Evolutionary conservation across 2,329 filamentous ascomycete genomes (phyloP).

Genomic region (Venturia asperata): DNA sequence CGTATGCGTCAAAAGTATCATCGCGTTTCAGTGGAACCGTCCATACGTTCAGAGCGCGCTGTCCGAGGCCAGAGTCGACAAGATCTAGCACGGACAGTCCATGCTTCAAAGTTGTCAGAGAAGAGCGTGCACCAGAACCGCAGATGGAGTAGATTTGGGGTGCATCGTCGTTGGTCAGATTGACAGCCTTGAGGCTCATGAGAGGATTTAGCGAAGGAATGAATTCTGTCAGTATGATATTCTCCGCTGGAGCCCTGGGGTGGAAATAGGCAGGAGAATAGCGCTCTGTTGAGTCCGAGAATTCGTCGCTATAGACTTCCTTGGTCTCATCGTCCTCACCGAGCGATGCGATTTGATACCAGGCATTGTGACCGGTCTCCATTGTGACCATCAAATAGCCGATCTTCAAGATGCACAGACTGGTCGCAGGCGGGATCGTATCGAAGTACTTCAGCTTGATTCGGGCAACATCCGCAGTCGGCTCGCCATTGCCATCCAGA

Average conservation of each 20-base stretch:
- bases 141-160: conserved; percentile 94
- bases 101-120: conserved; percentile 86
- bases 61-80: conserved; percentile 85
- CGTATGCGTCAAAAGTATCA: conserved; percentile 88
- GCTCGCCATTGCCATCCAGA: conserved; percentile 68
- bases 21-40: conserved; percentile 77
- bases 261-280: conserved; percentile 12
- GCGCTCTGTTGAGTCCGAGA: conserved; percentile 36
- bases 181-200: conserved; percentile 84
- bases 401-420: conserved; percentile 86
- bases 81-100: conserved; percentile 90
- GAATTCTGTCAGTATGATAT: conserved; percentile 75
- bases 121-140: conserved; percentile 79
- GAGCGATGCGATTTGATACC: conserved; percentile 96
- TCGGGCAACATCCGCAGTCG: conserved; percentile 71
- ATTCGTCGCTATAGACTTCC: conserved; percentile 74
- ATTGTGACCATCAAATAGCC: conserved; percentile 90
- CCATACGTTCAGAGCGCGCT: conserved; percentile 88
- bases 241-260: conserved; percentile 45
- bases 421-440: conserved; percentile 82
- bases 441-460: conserved; percentile 98
- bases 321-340: conserved; percentile 90
- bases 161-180: conserved; percentile 84
- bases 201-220: conserved; percentile 86
- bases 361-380: conserved; percentile 86